Evolutionary conservation across 148 eudicot genomes (phyloP).

Genomic region (Bassia scoparia): DNA sequence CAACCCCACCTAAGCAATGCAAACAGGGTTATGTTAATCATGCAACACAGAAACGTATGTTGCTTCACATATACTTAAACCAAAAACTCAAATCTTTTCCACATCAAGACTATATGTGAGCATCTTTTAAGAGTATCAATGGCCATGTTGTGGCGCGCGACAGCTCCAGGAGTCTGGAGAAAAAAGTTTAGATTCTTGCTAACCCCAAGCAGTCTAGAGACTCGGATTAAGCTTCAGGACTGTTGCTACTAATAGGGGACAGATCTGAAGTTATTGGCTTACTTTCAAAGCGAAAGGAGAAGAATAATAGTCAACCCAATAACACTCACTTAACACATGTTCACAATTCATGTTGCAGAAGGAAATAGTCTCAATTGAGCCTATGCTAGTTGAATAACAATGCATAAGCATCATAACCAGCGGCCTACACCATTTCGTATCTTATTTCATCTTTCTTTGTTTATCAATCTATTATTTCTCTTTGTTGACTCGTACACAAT

Average conservation of each 20-base stretch:
- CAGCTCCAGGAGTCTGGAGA: background rate
- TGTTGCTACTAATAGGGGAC: conserved; percentile 6
- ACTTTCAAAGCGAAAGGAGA: conserved; percentile 8
- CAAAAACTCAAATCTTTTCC: conserved; percentile 7
- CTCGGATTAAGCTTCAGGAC: conserved; percentile 18
- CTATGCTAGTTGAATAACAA: background rate
- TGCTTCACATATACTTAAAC: background rate
- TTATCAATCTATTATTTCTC: background rate
- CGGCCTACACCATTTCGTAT: conserved; percentile 1
- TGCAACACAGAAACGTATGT: background rate
- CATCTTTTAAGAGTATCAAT: conserved; percentile 19
- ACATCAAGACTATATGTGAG: conserved; percentile 15
- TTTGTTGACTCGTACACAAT: background rate
- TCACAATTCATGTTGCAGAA: background rate
- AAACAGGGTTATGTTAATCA: background rate
- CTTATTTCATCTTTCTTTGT: background rate
- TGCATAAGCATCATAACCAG: background rate
- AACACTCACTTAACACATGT: background rate
- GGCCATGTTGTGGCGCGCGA: conserved; percentile 18
- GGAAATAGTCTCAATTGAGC: conserved; percentile 1
- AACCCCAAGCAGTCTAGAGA: conserved; percentile 7
- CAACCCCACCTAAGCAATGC: background rate
- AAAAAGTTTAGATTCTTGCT: conserved; percentile 12
- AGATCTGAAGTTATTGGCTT: background rate
- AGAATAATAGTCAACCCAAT: background rate